Conservation (phyloP, 2,329 filamentous ascomycete genomes). For the Epichloe hybrida region DNA sequence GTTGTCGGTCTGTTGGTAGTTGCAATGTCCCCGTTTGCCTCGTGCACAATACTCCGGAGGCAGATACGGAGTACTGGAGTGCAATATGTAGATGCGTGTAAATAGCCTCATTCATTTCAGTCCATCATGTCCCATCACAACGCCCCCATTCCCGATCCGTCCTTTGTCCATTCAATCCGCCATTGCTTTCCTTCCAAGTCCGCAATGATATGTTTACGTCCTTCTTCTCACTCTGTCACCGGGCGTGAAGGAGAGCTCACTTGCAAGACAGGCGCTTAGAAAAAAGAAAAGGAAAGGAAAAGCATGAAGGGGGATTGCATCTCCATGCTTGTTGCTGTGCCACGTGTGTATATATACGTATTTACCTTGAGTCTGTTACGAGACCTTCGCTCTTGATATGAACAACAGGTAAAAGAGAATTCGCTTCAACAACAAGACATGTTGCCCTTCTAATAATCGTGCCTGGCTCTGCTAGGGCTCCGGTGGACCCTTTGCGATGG, state of each 20-base stretch:
- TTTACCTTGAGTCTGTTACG: not conserved
- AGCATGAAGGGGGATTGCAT: not conserved
- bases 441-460: not conserved
- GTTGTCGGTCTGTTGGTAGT: too few relatives aligned
- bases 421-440: not conserved
- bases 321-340: too few relatives aligned
- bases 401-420: not conserved
- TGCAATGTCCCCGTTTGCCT: too few relatives aligned
- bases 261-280: too few relatives aligned
- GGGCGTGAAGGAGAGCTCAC: not conserved
- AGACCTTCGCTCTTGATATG: not conserved
- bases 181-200: not conserved
- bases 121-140: not conserved
- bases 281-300: not conserved
- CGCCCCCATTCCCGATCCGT: not conserved
- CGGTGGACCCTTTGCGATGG: slow-evolving; percentile 14
- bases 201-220: not conserved
- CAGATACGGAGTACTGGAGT: not conserved
- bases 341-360: not conserved
- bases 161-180: not conserved
- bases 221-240: not conserved
- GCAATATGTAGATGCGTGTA: not conserved
- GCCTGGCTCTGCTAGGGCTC: slow-evolving; percentile 13
- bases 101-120: not conserved
- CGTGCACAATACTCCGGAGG: not conserved